Percentiles rank a stretch among this genome's conserved stretches.
These are phyloP conservation scores for Aspergillus fructus DNA, from an alignment of 2,329 filamentous ascomycete species.

Conservation along the genomic window DNA sequence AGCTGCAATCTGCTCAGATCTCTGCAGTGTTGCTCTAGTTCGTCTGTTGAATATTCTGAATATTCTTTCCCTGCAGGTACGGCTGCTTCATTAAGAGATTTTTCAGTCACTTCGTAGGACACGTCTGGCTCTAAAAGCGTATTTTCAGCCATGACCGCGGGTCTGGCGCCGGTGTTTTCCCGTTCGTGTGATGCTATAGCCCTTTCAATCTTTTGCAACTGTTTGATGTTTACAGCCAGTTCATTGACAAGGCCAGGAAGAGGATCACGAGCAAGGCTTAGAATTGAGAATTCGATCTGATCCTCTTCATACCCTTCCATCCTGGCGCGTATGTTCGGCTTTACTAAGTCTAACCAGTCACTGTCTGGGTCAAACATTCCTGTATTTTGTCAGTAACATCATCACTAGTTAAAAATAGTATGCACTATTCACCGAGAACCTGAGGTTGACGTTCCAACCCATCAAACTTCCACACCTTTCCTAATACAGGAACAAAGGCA, in stretches of 20 bases:
- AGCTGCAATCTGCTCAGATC: slow-evolving; percentile 32
- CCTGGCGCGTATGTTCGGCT: slow-evolving; percentile 63
- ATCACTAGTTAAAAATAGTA: neutral
- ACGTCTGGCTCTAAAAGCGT: slow-evolving; percentile 34
- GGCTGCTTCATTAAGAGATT: slow-evolving; percentile 33
- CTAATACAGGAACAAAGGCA: slow-evolving; percentile 77
- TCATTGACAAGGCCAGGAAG: slow-evolving; percentile 48
- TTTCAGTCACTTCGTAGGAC: slow-evolving; percentile 36
- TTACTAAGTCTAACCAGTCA: slow-evolving; percentile 68
- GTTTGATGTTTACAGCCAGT: slow-evolving; percentile 47
- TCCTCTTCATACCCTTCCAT: slow-evolving; percentile 67
- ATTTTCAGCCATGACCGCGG: slow-evolving; percentile 14
- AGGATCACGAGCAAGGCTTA: slow-evolving; percentile 71
- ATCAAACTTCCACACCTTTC: slow-evolving; percentile 82
- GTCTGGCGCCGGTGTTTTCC: neutral
- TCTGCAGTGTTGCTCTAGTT: slow-evolving; percentile 32
- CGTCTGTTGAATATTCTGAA: slow-evolving; percentile 21
- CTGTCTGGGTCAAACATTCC: slow-evolving; percentile 42
- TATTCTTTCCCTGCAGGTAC: slow-evolving; percentile 29
- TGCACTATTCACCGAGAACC: slow-evolving; percentile 52
- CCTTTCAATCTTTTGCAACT: slow-evolving; percentile 40
- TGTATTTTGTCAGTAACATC: slow-evolving; percentile 16
- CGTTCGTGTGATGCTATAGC: slow-evolving; percentile 16
- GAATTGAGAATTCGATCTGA: slow-evolving; percentile 71
- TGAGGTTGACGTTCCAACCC: slow-evolving; percentile 73